Evolutionary conservation across 495 filamentous ascomycete species (phyloP).

Genomic region (Aspergillus homomorphus): DNA sequence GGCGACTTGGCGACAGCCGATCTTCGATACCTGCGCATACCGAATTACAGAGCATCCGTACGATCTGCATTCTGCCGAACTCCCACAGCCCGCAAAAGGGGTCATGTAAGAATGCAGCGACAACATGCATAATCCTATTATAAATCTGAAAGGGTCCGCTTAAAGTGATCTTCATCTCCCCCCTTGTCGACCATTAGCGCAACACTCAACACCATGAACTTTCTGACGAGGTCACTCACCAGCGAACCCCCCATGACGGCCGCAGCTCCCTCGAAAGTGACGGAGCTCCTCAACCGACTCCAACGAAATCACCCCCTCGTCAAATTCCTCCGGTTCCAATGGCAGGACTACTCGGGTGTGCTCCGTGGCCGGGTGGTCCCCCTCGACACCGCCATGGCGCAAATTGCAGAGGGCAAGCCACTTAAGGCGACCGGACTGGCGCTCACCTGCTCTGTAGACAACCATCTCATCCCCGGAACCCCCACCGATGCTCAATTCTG

Average conservation of each 20-base stretch:
- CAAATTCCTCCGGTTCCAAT: not conserved
- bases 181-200: not conserved
- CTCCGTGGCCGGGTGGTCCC: not conserved
- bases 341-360: not conserved
- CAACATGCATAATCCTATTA: not conserved
- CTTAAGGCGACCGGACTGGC: not conserved
- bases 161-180: not conserved
- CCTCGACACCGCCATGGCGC: not conserved
- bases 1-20: not conserved
- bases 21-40: not conserved
- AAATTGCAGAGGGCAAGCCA: not conserved
- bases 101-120: too few species aligned
- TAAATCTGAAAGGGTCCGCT: not conserved
- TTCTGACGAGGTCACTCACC: not conserved
- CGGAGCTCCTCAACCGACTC: not conserved
- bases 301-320: not conserved
- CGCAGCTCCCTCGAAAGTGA: not conserved
- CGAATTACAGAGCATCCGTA: not conserved
- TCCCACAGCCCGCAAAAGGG: too few species aligned
- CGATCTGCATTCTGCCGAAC: not conserved
- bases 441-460: not conserved
- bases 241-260: not conserved
- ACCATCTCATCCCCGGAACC: not conserved
- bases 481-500: not conserved
- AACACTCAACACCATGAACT: not conserved